Evolutionary conservation across 371 early-diverging fungal species (phyloP), one percentile per base, ranked within the genome.

Genomic region (Conidiobolus incongruus): DNA sequence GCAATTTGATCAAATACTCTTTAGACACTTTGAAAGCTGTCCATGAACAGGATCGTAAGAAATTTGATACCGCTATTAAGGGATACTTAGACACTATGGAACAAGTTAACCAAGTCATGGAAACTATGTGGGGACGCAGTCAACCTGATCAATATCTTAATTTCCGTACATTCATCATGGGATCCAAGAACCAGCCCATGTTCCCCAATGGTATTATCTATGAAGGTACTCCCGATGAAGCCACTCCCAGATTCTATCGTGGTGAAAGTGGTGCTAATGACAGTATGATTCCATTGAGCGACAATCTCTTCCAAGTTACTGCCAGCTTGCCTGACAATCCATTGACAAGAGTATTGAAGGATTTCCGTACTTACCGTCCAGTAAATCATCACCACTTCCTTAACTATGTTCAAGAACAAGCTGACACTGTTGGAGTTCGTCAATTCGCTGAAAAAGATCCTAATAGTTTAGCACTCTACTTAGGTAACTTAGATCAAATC

Each of bases 181-280:
- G 87, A 2, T 77, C 75, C 43, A 81, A 81, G 59, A 71, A 75
- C 53, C 81, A 82, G 66, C 75, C 84, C 37, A 81, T 84, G 81
- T 84, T 84, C 62, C 81, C 77, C 48, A 66, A 77, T 32, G 88
- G 88, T 32, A 70, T 87, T 32, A 57, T 81, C 44, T 87, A 80
- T 51, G 88, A 87, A 56, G 81, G 77, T 36, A 70, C 75, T 8
- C 62, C 63, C 17, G 69, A 69, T 24, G 40, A 61, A 22, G n/a
- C n/a, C n/a, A n/a, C n/a, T n/a, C 71, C 75, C 7, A 56, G 68
- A 28, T 62, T 54, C 49, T 82, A 74, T 53, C 66, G 88, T 46
- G 88, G 88, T 21, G 88, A 85, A 46, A 69, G 72, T 13, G 88
- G 88, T 16, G 83, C 86, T 34, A 87, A 86, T 58, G 86, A 84